Conservation (phyloP, 2,329 filamentous ascomycete genomes). For the Aspergillus novoparasiticus region DNA sequence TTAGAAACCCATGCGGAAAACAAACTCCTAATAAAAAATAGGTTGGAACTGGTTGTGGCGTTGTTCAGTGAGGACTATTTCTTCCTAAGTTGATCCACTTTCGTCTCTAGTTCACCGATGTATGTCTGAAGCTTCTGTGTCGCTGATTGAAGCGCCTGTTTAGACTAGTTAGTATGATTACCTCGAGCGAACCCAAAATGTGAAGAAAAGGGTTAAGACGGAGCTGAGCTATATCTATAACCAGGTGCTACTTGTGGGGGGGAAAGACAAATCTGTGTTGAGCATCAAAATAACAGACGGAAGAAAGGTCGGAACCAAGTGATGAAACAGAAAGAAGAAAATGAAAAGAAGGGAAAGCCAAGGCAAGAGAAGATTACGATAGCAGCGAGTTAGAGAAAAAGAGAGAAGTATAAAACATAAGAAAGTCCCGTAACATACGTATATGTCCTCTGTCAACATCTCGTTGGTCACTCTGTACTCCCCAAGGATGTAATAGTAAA, state of each 20-base stretch:
- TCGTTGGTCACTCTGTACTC: slow-evolving; percentile 95
- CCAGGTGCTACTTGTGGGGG: no score
- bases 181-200: background rate
- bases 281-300: background rate
- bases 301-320: background rate
- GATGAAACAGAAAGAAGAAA: background rate
- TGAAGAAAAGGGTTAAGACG: no score
- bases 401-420: background rate
- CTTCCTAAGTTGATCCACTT: slow-evolving; percentile 69
- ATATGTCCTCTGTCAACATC: slow-evolving; percentile 91
- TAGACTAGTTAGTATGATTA: background rate
- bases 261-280: background rate
- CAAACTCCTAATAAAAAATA: slow-evolving; percentile 13
- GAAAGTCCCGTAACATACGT: slow-evolving; percentile 64
- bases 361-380: background rate
- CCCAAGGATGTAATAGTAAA: slow-evolving; percentile 90
- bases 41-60: background rate
- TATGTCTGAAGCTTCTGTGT: slow-evolving; percentile 86
- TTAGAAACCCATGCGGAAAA: background rate
- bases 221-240: background rate
- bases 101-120: slow-evolving; percentile 78
- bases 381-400: background rate
- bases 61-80: slow-evolving; percentile 53
- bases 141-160: slow-evolving; percentile 79
- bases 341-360: background rate